Evolutionary conservation across 306 rosid species (phyloP).

Genomic region (Canavalia ensiformis): DNA sequence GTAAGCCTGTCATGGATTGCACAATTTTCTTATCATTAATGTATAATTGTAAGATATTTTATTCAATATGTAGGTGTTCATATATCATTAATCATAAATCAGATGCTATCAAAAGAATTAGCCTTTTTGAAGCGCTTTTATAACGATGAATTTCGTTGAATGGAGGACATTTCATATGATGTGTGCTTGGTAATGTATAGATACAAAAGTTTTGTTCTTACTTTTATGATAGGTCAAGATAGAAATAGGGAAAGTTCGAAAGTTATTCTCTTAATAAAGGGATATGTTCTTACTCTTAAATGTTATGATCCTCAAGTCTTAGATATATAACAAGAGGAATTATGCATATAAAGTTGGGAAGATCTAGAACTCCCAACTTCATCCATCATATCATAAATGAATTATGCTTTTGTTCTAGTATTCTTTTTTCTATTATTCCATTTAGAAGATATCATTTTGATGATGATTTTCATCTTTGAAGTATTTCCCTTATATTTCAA

Average conservation of each 20-base stretch:
- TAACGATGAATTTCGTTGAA: background rate
- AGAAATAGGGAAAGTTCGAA: background rate
- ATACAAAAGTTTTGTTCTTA: background rate
- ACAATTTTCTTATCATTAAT: background rate
- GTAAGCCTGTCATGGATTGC: conserved; percentile 66
- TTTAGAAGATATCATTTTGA: too few relatives aligned
- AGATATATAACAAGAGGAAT: background rate
- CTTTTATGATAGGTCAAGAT: background rate
- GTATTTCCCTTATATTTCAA: background rate
- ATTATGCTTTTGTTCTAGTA: too few relatives aligned
- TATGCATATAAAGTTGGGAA: too few relatives aligned
- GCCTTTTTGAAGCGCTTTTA: background rate
- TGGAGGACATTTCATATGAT: background rate
- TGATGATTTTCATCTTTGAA: too few relatives aligned
- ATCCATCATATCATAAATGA: too few relatives aligned
- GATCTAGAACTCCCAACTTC: too few relatives aligned
- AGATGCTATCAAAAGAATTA: background rate
- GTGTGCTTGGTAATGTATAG: background rate
- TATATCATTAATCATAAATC: background rate
- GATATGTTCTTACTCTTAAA: background rate
- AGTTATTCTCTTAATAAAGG: background rate
- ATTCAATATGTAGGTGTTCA: background rate
- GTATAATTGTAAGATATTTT: background rate
- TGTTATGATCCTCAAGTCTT: background rate
- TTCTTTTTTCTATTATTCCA: too few relatives aligned